Conservation (phyloP, 2,329 filamentous ascomycete species). For the Akanthomyces lecanii region DNA sequence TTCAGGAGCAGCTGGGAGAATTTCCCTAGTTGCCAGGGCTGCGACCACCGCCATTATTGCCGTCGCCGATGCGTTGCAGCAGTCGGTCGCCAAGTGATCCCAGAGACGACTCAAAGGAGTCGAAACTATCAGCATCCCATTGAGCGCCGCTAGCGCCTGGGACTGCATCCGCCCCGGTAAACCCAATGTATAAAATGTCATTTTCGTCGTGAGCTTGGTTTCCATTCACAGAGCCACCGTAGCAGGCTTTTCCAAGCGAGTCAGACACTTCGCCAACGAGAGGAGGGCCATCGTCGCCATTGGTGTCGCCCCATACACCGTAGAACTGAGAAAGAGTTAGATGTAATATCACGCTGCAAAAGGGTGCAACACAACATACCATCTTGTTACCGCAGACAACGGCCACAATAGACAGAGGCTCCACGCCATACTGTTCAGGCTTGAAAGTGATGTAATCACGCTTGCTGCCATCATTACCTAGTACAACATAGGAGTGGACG, state of each 20-base stretch:
- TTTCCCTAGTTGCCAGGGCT: neutral
- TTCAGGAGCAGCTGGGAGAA: slow-evolving; percentile 9
- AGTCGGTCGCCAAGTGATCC: slow-evolving; percentile 42
- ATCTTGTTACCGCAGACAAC: slow-evolving; percentile 49
- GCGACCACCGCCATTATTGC: neutral
- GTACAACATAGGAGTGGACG: slow-evolving; percentile 50
- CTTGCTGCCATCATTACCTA: slow-evolving; percentile 43
- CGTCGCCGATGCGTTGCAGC: neutral
- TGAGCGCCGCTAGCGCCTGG: neutral
- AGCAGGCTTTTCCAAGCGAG: neutral
- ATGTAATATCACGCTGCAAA: neutral
- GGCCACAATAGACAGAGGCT: slow-evolving; percentile 50
- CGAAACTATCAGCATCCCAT: slow-evolving; percentile 27
- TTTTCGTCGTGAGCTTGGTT: neutral
- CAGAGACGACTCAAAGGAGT: slow-evolving; percentile 47
- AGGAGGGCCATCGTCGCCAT: slow-evolving; percentile 30
- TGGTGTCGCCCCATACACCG: slow-evolving; percentile 53
- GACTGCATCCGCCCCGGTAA: neutral
- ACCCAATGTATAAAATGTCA: neutral
- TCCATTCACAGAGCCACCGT: neutral
- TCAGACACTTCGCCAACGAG: neutral
- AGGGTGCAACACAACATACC: slow-evolving; percentile 23
- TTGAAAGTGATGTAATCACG: slow-evolving; percentile 35
- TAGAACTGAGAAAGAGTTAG: slow-evolving; percentile 34
- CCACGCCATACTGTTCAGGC: slow-evolving; percentile 37